Percentiles rank a stretch among this genome's conserved stretches.
Evolutionary conservation across 2,329 filamentous ascomycete species (phyloP).

Genomic region (Verticillium tricorpus): DNA sequence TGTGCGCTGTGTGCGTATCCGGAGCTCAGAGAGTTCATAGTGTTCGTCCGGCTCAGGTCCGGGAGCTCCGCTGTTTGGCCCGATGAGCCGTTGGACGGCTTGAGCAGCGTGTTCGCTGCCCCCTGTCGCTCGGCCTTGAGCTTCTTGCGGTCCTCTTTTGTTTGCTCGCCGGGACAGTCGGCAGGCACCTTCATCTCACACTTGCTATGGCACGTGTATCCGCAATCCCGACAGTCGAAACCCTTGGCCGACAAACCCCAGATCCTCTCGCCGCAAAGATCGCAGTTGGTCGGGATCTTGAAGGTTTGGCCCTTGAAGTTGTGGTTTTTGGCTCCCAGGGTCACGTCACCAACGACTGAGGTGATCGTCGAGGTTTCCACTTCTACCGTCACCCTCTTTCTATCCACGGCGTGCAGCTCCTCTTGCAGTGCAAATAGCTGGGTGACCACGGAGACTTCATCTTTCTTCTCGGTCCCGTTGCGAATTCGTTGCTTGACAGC

Average conservation of each 20-base stretch:
- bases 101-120: constrained; percentile 59
- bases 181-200: constrained; percentile 98
- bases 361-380: constrained; percentile 92
- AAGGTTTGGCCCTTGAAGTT: constrained; percentile 99
- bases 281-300: constrained; percentile 98
- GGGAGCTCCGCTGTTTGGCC: constrained; percentile 51
- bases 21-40: constrained; percentile 85
- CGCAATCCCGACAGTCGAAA: constrained; percentile 92
- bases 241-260: constrained; percentile 97
- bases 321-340: constrained; percentile 87
- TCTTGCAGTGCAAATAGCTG: constrained; percentile 84
- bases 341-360: constrained; percentile 86
- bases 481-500: constrained; percentile 69
- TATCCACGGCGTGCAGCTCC: constrained; percentile 76
- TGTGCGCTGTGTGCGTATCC: constrained; percentile 78
- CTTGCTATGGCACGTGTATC: constrained; percentile 97
- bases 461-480: constrained; percentile 81
- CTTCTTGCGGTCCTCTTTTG: constrained; percentile 93
- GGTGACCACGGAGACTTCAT: constrained; percentile 80
- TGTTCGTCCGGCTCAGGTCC: constrained; percentile 72
- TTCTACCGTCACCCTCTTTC: constrained; percentile 80
- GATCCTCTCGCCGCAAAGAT: constrained; percentile 92
- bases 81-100: constrained; percentile 39
- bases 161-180: constrained; percentile 89
- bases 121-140: constrained; percentile 83